These are phyloP conservation scores for Rhynchospora tenuis DNA, from an alignment of 176 grass and related monocot species.

Conservation along the genomic window DNA sequence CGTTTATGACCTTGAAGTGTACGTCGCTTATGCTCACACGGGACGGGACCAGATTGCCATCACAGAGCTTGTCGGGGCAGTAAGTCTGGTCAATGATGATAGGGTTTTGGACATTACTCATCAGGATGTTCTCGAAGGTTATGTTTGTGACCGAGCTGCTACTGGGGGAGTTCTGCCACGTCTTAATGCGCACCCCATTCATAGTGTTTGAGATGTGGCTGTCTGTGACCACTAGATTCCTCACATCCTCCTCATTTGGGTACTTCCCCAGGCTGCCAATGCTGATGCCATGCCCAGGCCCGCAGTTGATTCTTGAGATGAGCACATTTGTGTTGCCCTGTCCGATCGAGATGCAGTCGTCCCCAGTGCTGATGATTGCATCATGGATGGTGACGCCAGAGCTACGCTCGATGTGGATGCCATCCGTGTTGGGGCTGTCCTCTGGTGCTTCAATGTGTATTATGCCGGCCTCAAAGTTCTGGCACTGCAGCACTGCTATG, in stretches of 20 bases:
- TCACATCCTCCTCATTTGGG: conserved; percentile 38
- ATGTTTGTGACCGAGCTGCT: conserved; percentile 36
- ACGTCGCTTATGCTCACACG: conserved; percentile 44
- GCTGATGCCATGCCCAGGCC: conserved; percentile 71
- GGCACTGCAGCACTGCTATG: conserved; percentile 28
- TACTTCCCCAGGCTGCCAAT: conserved; percentile 50
- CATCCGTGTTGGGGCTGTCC: conserved; percentile 66
- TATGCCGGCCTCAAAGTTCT: conserved; percentile 27
- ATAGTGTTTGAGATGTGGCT: conserved; percentile 37
- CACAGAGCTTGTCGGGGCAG: conserved; percentile 40
- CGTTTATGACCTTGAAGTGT: conserved; percentile 48
- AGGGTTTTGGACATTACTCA: conserved; percentile 53
- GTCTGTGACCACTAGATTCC: conserved; percentile 33
- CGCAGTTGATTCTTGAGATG: conserved; percentile 38
- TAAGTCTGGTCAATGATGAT: conserved; percentile 77
- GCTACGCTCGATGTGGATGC: conserved; percentile 65
- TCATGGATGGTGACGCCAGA: conserved; percentile 29
- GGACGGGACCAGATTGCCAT: conserved; percentile 31
- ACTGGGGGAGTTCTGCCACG: conserved; percentile 58
- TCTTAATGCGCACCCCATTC: conserved; percentile 70
- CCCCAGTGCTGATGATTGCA: conserved; percentile 31
- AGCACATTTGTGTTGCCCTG: conserved; percentile 44
- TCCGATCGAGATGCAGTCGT: conserved; percentile 74
- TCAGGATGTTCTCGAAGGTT: conserved; percentile 47
- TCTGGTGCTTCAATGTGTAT: conserved; percentile 33